A percentile compares a stretch with the other conserved stretches of the same genome.
Evolutionary conservation across 768 basidiomycete genomes (phyloP).

Genomic region (Mycena capillaripes): DNA sequence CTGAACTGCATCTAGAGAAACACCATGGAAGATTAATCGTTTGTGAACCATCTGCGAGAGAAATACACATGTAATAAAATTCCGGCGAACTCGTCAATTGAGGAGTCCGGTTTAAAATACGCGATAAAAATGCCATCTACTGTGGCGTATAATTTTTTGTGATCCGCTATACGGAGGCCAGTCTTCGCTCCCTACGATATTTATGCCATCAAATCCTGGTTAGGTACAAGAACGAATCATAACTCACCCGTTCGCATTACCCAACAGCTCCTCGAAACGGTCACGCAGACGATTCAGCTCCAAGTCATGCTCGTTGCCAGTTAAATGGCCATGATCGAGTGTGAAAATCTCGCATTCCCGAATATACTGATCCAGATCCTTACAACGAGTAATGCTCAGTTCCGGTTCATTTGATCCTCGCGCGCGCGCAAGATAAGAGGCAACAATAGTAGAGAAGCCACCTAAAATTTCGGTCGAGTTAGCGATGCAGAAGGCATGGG

Average conservation of each 20-base stretch:
- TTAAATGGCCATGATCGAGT: slow-evolving; percentile 67
- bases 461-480: slow-evolving; percentile 50
- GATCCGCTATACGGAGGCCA: slow-evolving; percentile 1
- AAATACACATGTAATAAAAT: too few species aligned
- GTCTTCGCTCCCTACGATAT: slow-evolving; percentile 11
- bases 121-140: too few species aligned
- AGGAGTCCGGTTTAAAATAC: too few species aligned
- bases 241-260: slow-evolving; percentile 45
- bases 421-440: slow-evolving; percentile 79
- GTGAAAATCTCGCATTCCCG: slow-evolving; percentile 71
- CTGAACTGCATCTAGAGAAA: too few species aligned
- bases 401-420: slow-evolving; percentile 83
- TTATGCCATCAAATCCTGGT: neutral
- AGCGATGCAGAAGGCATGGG: neutral
- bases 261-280: slow-evolving; percentile 64
- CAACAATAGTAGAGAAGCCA: slow-evolving; percentile 75
- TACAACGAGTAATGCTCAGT: slow-evolving; percentile 64
- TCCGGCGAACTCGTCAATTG: too few species aligned
- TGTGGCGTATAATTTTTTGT: too few species aligned
- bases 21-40: too few species aligned
- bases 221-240: neutral
- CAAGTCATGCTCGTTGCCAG: slow-evolving; percentile 51
- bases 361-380: slow-evolving; percentile 77
- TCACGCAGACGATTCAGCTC: slow-evolving; percentile 52
- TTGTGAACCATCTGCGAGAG: too few species aligned